phyloP scores from a whole-genome alignment of 208 protist species.

The Trichomonas tenax region DNA sequence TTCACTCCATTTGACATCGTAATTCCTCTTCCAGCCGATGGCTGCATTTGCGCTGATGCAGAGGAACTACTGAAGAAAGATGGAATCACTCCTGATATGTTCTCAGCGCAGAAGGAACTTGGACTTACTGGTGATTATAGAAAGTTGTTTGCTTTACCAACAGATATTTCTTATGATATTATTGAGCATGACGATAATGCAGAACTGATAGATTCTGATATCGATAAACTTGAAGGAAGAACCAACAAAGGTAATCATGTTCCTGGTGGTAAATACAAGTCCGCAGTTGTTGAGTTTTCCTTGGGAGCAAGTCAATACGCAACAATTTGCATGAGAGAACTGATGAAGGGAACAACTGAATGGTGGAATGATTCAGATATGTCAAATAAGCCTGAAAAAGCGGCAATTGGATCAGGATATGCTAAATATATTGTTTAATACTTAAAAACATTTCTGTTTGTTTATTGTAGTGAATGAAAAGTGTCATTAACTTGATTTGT shows the following conservation, averaged over 20 bases:
- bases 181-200: background rate
- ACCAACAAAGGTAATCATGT: background rate
- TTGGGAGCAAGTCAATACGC: background rate
- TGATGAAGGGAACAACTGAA: background rate
- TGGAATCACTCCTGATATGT: background rate
- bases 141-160: background rate
- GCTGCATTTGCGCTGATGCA: background rate
- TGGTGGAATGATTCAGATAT: background rate
- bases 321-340: slow-evolving; percentile 8
- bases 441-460: too few species aligned
- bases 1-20: background rate
- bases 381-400: background rate
- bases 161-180: background rate
- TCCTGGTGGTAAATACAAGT: background rate
- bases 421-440: too few species aligned
- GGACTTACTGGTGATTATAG: background rate
- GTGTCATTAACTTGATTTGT: too few species aligned
- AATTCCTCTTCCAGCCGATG: background rate
- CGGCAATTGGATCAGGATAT: background rate
- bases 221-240: background rate
- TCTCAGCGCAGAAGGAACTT: background rate
- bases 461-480: too few species aligned
- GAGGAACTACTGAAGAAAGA: background rate
- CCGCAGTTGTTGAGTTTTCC: background rate
- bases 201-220: background rate